Percentiles rank a stretch among this genome's conserved stretches.
Evolutionary conservation across 495 filamentous ascomycete genomes (phyloP).

Genomic region (Tuber brumale): DNA sequence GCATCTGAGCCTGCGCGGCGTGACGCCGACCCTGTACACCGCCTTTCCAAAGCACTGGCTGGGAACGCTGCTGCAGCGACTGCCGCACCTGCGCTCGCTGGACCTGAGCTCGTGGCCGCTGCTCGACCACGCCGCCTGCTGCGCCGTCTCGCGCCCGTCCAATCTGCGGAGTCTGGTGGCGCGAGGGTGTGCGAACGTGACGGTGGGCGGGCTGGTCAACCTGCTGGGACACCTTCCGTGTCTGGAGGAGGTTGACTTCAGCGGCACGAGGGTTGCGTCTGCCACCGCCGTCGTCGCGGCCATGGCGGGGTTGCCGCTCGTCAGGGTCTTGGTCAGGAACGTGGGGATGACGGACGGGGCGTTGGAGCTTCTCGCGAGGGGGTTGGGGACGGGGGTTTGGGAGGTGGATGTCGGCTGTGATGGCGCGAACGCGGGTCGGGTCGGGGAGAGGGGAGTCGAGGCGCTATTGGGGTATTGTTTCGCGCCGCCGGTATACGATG

Average conservation of each 20-base stretch:
- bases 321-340: conserved; percentile 12
- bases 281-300: not conserved
- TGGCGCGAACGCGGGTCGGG: not conserved
- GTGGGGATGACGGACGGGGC: conserved; percentile 20
- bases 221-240: conserved; percentile 20
- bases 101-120: conserved; percentile 18
- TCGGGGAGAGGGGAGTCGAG: not conserved
- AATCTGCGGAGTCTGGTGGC: conserved; percentile 6
- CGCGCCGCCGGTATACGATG: conserved; percentile 29
- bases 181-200: conserved; percentile 18
- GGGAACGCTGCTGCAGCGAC: conserved; percentile 7
- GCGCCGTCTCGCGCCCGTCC: not conserved
- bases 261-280: conserved; percentile 17
- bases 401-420: conserved; percentile 29
- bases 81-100: conserved; percentile 17
- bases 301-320: conserved; percentile 9
- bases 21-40: conserved; percentile 24
- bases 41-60: conserved; percentile 28
- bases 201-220: conserved; percentile 5
- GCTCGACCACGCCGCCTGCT: conserved; percentile 23
- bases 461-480: conserved; percentile 21
- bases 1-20: conserved; percentile 4
- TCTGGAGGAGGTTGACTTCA: conserved; percentile 31
- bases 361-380: not conserved
- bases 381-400: conserved; percentile 13